Conservation (phyloP, 2,329 filamentous ascomycete species). For the Cryphonectria nitschkei region DNA sequence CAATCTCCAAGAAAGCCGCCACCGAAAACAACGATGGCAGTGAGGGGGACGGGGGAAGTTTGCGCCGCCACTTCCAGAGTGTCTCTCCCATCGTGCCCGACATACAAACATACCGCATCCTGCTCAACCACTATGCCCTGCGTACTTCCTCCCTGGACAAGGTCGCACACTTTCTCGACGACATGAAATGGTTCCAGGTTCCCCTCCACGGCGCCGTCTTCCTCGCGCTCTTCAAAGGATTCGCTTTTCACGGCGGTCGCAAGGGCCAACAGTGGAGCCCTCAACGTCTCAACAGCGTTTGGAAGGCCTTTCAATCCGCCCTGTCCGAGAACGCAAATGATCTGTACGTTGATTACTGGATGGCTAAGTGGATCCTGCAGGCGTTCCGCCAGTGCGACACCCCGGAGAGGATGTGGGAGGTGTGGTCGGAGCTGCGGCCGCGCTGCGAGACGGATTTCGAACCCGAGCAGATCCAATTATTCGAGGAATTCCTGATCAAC, state of each 20-base stretch:
- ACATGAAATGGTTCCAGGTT: constrained; percentile 75
- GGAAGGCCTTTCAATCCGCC: constrained; percentile 64
- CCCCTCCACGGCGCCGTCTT: constrained; percentile 78
- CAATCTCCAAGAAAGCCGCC: constrained; percentile 58
- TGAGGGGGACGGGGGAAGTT: constrained; percentile 35
- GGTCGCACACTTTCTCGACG: constrained; percentile 72
- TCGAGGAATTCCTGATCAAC: constrained; percentile 50
- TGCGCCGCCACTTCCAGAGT: constrained; percentile 61
- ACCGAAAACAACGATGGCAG: background rate
- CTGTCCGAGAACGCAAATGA: constrained; percentile 50
- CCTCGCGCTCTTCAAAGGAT: constrained; percentile 81
- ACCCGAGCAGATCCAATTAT: constrained; percentile 35
- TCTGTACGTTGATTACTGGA: constrained; percentile 61
- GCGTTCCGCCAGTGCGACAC: constrained; percentile 67
- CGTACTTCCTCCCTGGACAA: constrained; percentile 71
- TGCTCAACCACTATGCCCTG: constrained; percentile 75
- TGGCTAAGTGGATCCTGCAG: constrained; percentile 62
- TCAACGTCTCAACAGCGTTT: constrained; percentile 68
- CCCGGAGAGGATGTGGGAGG: constrained; percentile 53
- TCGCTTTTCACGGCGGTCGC: constrained; percentile 70
- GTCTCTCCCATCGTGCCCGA: constrained; percentile 72
- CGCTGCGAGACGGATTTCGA: constrained; percentile 50
- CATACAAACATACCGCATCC: constrained; percentile 75
- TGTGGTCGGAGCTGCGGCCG: constrained; percentile 54
- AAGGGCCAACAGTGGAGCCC: constrained; percentile 71